Evolutionary conservation across 2,329 filamentous ascomycete species (phyloP), one percentile per base, ranked within the genome.

Genomic region (Calonectria honghensis): DNA sequence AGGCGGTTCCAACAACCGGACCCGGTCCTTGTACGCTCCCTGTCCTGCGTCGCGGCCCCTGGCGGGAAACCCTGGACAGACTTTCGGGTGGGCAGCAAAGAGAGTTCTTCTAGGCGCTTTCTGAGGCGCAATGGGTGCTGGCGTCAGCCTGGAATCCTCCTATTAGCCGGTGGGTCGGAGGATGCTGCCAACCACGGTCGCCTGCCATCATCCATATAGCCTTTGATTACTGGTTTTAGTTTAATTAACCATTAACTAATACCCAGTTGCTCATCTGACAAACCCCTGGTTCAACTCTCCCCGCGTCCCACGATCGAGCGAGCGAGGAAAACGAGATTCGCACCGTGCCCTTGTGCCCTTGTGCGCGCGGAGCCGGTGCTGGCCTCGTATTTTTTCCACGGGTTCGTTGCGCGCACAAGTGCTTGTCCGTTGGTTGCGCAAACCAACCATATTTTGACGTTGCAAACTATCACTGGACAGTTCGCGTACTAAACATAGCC

Each of bases 201-300:
- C 35, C 54, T 61, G 37, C 57, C 37, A 37, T 48, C 35, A 18
- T 16, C n/a, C n/a, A 41, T 24, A 63, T 63, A 63, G 20, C 57
- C 35, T 63, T 63, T 63, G 57, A 63, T 63, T 63, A 63, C 39
- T 63, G 13, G 57, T 63, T 63, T 63, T 63, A 63, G 57, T 63
- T 63, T 29, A 63, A 63, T 63, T 63, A 63, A 27, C 57, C 35
- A 29, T 41, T 9, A 27, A 63, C 39, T 41, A 41, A 63, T 63
- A 31, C 57, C 24, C 35, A 63, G 57, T 41, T 63, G 39, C 32
- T 63, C 39, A 63, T 63, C 35, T 63, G n/a, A 16, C 35, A 63
- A 39, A 27, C n/a, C 57, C 57, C 24, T 10, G 57, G 24, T 6
- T 27, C 11, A 41, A 39, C 24, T 63, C 35, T 39, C 57, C 57